Base-by-base conservation (phyloP, 352 stramenopile genomes). In the Globisporangium alternatum region DNA sequence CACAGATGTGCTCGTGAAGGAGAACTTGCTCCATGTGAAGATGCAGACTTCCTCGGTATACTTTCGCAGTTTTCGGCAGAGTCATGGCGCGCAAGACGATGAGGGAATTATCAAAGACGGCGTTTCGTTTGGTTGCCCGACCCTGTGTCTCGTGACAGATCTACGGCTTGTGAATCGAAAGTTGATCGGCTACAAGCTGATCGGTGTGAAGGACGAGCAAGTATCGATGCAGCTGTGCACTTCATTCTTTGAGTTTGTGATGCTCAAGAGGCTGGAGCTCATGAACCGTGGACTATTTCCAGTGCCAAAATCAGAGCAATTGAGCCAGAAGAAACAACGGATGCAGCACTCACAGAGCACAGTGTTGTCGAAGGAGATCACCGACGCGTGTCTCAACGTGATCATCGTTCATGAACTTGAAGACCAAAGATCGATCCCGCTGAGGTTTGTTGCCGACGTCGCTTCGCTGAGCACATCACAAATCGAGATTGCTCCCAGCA, bases 1-100 rank as follows among this genome's bases (percentile, higher is more conserved):
- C 63, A 83, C 70, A 1, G 77, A 89, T 39, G 81, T 92, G 13
- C 74, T 85, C 33, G 69, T 88, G 17, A 59, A 73, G 13, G 70
- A 83, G 13, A 78, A 89, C 19, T 59, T 81, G 49, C 44, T 90
- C 4, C 69, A 82, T 33, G 60, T 88, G 10, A 77, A 78, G 10
- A 55, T 86, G 2, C 47, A 73, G 12, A 56, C 67, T 2, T 71
- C 71, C 0, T 60, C 48, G 0, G 19, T 80, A 2, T 37, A 66
- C 3, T 17, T 61, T 0, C 62, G 66, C 1, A 78, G 64, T 37
- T 62, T 37, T 22, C 61, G 51, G 0, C 13, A 52, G 21, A 45
- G 28, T 15, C 2, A 47, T 4, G 30, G 48, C 0, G 4, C 22
- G 37, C 35, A 30, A 1, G 17, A 15, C 12, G 8, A 30, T 1